Evolutionary conservation across 805 yeast genomes (phyloP), one percentile per base, ranked within the genome.

Genomic region (Teunomyces gatunensis): DNA sequence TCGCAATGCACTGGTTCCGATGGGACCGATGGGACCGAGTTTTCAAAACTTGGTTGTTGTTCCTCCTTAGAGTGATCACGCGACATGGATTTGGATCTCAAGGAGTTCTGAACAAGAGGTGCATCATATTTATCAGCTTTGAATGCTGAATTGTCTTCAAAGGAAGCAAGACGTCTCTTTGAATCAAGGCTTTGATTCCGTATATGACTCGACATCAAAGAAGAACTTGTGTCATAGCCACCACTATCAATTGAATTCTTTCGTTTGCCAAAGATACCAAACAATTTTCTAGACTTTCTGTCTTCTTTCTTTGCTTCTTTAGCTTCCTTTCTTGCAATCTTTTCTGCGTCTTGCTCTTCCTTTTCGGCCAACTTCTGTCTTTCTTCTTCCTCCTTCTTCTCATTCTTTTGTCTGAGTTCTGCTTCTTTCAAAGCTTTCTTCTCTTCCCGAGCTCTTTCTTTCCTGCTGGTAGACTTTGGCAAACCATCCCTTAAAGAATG

Each of bases 401-500:
- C 49, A 36, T 44, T 34, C 39, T 54, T 50, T 29, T 53, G 56
- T 18, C 50, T 56, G 36, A 50, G 48, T 6, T 39, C 47, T 27
- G 47, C 47, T 34, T 53, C 52, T 39, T 56, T 54, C 25, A 45
- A 25, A 21, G 27, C 41, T 28, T 40, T 40, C 55, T 55, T 59
- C 43, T 61, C 65, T 23, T 57, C 59, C 39, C 61, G 61, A 1
- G 57, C 57, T 37, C 64, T 50, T 23, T 61, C 65, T 39, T 59
- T 64, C 18, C 61, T 50, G 3, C 60, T 48, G 13, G 51, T 40
- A 2, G 47, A 43, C 29, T 51, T 54, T 9, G 53, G 47, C 7
- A 46, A 42, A 7, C 45, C 42, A 23, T 44, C 51, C 45, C 71
- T 57, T 51, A 69, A 54, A 6, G 74, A 68, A 46, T 63, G 71